These are phyloP conservation scores for Luzula sylvatica DNA, from an alignment of 176 grass and related monocot genomes.

Conservation along the genomic window DNA sequence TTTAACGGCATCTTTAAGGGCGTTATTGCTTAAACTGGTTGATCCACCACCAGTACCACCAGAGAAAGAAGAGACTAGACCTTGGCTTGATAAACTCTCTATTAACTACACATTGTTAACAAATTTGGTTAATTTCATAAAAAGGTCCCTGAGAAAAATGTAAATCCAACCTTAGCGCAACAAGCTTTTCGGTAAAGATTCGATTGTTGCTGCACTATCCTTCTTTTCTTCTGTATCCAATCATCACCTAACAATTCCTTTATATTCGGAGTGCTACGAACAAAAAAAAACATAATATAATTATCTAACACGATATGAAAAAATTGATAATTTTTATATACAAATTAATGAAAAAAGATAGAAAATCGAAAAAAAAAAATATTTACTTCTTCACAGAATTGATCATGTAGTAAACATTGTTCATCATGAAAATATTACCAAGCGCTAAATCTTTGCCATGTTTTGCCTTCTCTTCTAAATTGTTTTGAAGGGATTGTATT, in stretches of 20 bases:
- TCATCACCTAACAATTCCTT: slow-evolving; percentile 58
- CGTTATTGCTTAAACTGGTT: neutral
- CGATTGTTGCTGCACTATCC: slow-evolving; percentile 56
- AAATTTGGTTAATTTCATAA: slow-evolving; percentile 1
- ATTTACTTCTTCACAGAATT: slow-evolving; percentile 52
- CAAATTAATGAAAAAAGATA: neutral
- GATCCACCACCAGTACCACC: slow-evolving; percentile 19
- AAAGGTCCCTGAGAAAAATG: neutral
- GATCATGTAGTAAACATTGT: slow-evolving; percentile 65
- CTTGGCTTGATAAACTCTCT: slow-evolving; percentile 45
- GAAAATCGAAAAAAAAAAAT: neutral
- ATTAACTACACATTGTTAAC: slow-evolving; percentile 27
- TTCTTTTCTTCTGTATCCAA: slow-evolving; percentile 53
- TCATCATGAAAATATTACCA: slow-evolving; percentile 57
- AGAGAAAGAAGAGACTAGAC: slow-evolving; percentile 37
- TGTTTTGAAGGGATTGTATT: slow-evolving; percentile 49
- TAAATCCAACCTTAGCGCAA: slow-evolving; percentile 50
- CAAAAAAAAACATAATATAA: slow-evolving; percentile 6
- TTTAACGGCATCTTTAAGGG: slow-evolving; percentile 7
- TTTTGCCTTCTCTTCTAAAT: slow-evolving; percentile 49
- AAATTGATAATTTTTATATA: neutral
- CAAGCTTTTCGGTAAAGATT: slow-evolving; percentile 49
- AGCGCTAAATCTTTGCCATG: slow-evolving; percentile 35
- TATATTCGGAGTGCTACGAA: slow-evolving; percentile 32
- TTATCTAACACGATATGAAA: neutral